phyloP scores from a whole-genome alignment of 2,329 filamentous ascomycete species.

The Berkeleyomyces rouxiae region DNA sequence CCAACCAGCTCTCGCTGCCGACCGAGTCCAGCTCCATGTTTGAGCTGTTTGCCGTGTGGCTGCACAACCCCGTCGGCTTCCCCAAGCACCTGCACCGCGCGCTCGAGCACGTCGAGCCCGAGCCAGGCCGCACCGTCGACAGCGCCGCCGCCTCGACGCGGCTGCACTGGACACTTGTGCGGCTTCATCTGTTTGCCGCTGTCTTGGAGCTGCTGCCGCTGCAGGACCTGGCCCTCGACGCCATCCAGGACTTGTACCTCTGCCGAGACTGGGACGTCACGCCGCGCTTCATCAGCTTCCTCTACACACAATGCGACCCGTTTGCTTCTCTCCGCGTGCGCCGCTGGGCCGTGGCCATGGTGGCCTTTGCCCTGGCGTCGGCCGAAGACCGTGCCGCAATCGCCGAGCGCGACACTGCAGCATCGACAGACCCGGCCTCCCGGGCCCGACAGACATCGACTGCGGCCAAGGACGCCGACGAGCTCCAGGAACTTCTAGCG shows the following conservation, averaged over 20 bases:
- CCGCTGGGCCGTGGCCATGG: conserved; percentile 44
- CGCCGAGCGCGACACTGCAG: conserved; percentile 18
- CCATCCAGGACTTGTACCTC: conserved; percentile 42
- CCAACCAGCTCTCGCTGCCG: conserved; percentile 26
- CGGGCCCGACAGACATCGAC: conserved; percentile 16
- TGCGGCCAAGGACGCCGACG: conserved; percentile 18
- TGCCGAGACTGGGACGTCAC: conserved; percentile 41
- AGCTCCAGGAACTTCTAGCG: conserved; percentile 28
- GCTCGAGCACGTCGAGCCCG: conserved; percentile 18
- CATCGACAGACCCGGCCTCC: conserved; percentile 13
- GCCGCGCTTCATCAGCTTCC: conserved; percentile 31
- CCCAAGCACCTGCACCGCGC: conserved; percentile 27
- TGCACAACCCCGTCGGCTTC: conserved; percentile 22
- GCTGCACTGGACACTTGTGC: conserved; percentile 39
- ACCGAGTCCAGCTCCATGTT: conserved; percentile 36
- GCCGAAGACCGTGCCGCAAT: neutral
- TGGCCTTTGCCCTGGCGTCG: conserved; percentile 35
- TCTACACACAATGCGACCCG: conserved; percentile 37
- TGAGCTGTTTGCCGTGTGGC: conserved; percentile 35
- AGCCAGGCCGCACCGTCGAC: conserved; percentile 15
- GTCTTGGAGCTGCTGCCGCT: conserved; percentile 31
- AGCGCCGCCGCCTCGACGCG: conserved; percentile 21
- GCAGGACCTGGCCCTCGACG: conserved; percentile 41
- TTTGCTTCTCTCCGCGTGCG: conserved; percentile 34
- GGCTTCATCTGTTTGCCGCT: conserved; percentile 40